Evolutionary conservation across 148 eudicot species (phyloP), one percentile per base, ranked within the genome.

Genomic region (Arctostaphylos glauca): DNA sequence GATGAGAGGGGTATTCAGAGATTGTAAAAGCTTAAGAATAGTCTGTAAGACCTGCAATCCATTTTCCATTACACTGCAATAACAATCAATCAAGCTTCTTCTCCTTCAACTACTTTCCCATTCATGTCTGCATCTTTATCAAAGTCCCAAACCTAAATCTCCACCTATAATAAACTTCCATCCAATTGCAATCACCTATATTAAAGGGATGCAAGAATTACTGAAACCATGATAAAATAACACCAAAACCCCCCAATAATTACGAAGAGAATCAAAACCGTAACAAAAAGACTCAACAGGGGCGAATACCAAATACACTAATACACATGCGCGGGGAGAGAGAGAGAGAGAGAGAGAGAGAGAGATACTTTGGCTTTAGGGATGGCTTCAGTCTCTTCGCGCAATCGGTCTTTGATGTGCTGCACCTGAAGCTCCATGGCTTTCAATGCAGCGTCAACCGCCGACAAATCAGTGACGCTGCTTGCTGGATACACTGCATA

Each of bases 381-480:
- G 83, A 95, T 91, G 78, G 97, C 97, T 74, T 87, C 87, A 77
- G 87, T 88, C 83, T 95, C 98, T 78, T 95, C 98, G 2, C 91
- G 95, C 81, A 95, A 84, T 1, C 94, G 91, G 54, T 88, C 85
- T 74, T 89, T 92, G 77, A 95, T 90, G 2, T 93, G 85, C 53
- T 88, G 93, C 56, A 95, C 90, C 85, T 93, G 98, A 87, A 93
- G 89, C 89, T 95, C 98, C 98, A 95, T 92, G 0, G 89, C 94
- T 62, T 84, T 91, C 68, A 95, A 84, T 25, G 95, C 77, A 9
- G 91, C 87, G 41, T 93, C 98, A 7, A 95, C 85, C 4, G 92
- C 93, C 23, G 95, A 85, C 74, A 95, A 88, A 89, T 95, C 98
- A 46, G 92, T 83, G 21, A 89, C 85, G 81, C 94, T 92, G 80